Evolutionary conservation across 2,329 filamentous ascomycete species (phyloP).

Genomic region (Exophiala phaeomuriformis): DNA sequence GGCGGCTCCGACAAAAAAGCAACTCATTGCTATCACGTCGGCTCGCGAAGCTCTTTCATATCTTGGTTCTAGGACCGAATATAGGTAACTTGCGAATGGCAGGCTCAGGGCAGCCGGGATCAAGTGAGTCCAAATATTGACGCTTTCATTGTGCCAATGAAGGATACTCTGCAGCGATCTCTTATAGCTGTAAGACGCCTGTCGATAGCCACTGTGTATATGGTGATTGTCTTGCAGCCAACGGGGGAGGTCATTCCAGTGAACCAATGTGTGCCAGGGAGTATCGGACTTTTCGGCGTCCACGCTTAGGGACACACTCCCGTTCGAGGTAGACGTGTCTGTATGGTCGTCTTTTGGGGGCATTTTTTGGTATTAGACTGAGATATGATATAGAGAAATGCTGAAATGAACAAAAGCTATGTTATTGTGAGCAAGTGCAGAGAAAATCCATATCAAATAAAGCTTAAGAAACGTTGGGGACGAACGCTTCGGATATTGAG

Average conservation of each 20-base stretch:
- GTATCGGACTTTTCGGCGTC: slow-evolving; percentile 22
- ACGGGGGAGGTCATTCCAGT: slow-evolving; percentile 47
- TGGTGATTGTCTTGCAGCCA: slow-evolving; percentile 62
- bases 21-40: slow-evolving; percentile 66
- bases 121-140: slow-evolving; percentile 67
- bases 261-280: slow-evolving; percentile 30
- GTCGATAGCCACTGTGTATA: slow-evolving; percentile 60
- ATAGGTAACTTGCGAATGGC: slow-evolving; percentile 45
- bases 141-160: slow-evolving; percentile 61
- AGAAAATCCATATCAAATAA: no score
- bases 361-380: background rate
- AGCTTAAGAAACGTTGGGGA: background rate
- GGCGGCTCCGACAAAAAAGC: slow-evolving; percentile 70
- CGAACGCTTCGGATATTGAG: background rate
- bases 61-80: slow-evolving; percentile 53
- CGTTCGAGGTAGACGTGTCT: background rate
- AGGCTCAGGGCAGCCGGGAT: slow-evolving; percentile 52
- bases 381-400: background rate
- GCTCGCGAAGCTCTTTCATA: slow-evolving; percentile 55
- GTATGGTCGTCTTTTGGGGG: background rate
- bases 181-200: slow-evolving; percentile 53
- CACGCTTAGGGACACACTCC: background rate
- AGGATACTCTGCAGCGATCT: slow-evolving; percentile 52
- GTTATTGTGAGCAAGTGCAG: no score
- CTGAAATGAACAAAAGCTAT: no score